Evolutionary conservation across 108 stramenopile species (phyloP), one percentile per base, ranked within the genome.

Genomic region (Cylindrotheca closterium): DNA sequence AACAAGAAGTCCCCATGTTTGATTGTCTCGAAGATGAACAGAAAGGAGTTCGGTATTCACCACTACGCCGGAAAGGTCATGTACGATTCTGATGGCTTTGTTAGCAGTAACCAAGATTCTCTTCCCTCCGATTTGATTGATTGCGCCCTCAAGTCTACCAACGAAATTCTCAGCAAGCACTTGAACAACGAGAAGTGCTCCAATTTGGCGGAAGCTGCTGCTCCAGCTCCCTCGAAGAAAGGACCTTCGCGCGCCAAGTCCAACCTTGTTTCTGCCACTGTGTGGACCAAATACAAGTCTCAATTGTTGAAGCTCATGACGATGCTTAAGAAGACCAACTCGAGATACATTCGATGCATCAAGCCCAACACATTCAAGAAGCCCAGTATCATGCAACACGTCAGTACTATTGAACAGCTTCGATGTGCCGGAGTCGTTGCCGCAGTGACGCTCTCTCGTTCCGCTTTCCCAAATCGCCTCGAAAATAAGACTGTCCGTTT

Each of bases 361-460:
- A 95, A 95, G 71, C 90, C 93, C 8, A 95, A 92, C 68, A 72
- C 87, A 15, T 68, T 80, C 1, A 88, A 92, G 59, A 52, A 79
- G 37, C 92, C 95, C 17, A 67, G 72, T 28, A 77, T 83, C 34
- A 93, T 97, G 80, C 86, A 96, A 48, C 87, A 80, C 26, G 54
- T 77, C 30, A 85, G 91, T 59, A 87, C 94, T 25, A 79, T 95
- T 29, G 91, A 94, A 47, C 98, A 99, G 67, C 87, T 99, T 23
- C 87, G 96, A 47, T 99, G 95, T 65, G 93, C 94, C n/a, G 97
- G 98, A 53, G 95, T 99, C 28, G 81, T 97, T 32, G 97, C 96
- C 50, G 97, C 97, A 30, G 87, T 93, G 7, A 84, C 88, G 15
- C 92, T 99, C 22, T 87, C 93, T 26, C 85, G 98, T 21, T 94